Evolutionary conservation across 495 filamentous ascomycete genomes (phyloP).

Genomic region (Penicilliopsis zonata): DNA sequence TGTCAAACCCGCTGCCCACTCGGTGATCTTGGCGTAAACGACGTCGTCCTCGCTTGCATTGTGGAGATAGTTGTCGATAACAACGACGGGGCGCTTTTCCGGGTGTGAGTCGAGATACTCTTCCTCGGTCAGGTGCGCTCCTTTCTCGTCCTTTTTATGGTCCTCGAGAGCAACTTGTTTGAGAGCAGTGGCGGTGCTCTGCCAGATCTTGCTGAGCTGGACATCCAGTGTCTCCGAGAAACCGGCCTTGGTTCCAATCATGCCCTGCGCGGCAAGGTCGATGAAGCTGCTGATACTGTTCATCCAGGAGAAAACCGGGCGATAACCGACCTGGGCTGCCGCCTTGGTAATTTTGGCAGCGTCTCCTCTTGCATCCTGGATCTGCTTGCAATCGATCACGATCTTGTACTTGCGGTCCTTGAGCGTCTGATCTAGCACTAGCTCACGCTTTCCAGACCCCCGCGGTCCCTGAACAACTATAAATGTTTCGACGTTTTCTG

Average conservation of each 20-base stretch:
- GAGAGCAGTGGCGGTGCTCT: slow-evolving; percentile 72
- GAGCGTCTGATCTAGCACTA: slow-evolving; percentile 76
- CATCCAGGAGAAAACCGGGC: slow-evolving; percentile 91
- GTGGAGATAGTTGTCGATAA: slow-evolving; percentile 91
- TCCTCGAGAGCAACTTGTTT: slow-evolving; percentile 59
- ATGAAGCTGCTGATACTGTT: slow-evolving; percentile 87
- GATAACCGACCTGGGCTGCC: slow-evolving; percentile 77
- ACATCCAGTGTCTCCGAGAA: slow-evolving; percentile 91
- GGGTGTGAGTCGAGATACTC: slow-evolving; percentile 89
- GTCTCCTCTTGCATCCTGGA: slow-evolving; percentile 86
- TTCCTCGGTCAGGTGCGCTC: slow-evolving; percentile 62
- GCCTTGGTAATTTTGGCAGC: slow-evolving; percentile 73
- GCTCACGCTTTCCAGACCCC: slow-evolving; percentile 81
- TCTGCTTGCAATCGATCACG: slow-evolving; percentile 88
- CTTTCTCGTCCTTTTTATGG: slow-evolving; percentile 59
- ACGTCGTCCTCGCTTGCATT: slow-evolving; percentile 58
- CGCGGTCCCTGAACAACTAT: slow-evolving; percentile 88
- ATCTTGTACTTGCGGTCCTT: slow-evolving; percentile 66
- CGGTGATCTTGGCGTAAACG: slow-evolving; percentile 80
- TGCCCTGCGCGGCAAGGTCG: slow-evolving; percentile 85
- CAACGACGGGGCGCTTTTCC: slow-evolving; percentile 69
- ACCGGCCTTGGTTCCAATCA: slow-evolving; percentile 86
- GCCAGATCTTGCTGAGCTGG: slow-evolving; percentile 84
- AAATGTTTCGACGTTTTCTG: slow-evolving; percentile 81
- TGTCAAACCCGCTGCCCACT: slow-evolving; percentile 85